Evolutionary conservation across 164 flowering plant species (phyloP).

Genomic region (Dillenia suffruticosa): DNA sequence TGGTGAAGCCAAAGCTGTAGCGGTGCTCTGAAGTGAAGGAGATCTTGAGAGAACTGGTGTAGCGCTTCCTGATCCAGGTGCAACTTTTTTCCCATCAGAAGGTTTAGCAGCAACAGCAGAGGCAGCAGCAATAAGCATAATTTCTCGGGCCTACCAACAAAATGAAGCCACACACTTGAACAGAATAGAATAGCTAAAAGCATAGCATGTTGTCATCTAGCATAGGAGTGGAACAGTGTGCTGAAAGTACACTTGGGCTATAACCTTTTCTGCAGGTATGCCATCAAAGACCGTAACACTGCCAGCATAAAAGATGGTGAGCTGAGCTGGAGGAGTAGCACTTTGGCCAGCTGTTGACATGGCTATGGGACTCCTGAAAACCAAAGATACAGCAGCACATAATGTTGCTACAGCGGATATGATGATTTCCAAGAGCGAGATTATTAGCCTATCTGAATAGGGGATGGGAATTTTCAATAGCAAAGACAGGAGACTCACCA

Average conservation of each 20-base stretch:
- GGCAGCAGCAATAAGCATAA: constrained; percentile 44
- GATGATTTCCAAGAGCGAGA: too few species aligned
- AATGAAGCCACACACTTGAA: not conserved
- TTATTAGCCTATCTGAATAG: too few species aligned
- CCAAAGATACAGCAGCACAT: too few species aligned
- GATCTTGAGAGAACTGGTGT: constrained; percentile 37
- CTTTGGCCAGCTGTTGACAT: too few species aligned
- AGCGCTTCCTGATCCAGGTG: not conserved
- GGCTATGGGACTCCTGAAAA: too few species aligned
- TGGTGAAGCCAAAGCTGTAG: constrained; percentile 28
- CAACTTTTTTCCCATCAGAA: constrained; percentile 7
- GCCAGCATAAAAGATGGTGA: constrained; percentile 50
- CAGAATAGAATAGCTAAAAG: not conserved
- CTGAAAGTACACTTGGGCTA: not conserved
- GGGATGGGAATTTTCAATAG: too few species aligned
- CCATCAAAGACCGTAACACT: constrained; percentile 36
- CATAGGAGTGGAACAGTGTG: not conserved
- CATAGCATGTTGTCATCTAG: not conserved
- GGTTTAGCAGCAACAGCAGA: constrained; percentile 21
- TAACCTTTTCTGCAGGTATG: constrained; percentile 41
- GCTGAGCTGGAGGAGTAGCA: constrained; percentile 24
- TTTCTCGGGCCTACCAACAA: constrained; percentile 29
- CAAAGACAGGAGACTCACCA: too few species aligned
- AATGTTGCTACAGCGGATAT: too few species aligned
- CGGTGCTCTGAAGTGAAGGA: constrained; percentile 40